phyloP scores from a whole-genome alignment of 2,329 filamentous ascomycete species.

The Alternaria triticina region DNA sequence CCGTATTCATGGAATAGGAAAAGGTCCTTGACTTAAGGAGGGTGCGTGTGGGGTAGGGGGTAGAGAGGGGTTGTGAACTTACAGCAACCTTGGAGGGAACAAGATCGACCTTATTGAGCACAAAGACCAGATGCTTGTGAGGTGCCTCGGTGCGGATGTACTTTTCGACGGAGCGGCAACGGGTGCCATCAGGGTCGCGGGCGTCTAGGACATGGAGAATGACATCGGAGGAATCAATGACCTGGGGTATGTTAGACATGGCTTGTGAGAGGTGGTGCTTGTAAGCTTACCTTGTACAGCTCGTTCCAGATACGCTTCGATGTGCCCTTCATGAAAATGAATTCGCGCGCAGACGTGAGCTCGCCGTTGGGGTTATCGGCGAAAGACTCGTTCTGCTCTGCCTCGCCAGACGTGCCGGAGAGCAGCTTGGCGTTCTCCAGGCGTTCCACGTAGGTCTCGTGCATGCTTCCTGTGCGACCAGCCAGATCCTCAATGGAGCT shows the following conservation, averaged over 20 bases:
- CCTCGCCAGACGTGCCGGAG: constrained; percentile 70
- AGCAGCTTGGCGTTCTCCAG: constrained; percentile 79
- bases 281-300: constrained; percentile 75
- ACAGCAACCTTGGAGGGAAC: constrained; percentile 93
- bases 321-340: constrained; percentile 93
- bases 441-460: constrained; percentile 81
- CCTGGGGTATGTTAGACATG: not conserved
- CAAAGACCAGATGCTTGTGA: constrained; percentile 92
- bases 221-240: constrained; percentile 91
- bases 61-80: constrained; percentile 61
- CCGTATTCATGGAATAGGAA: constrained; percentile 73
- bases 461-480: constrained; percentile 77
- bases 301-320: constrained; percentile 88
- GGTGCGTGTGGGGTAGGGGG: constrained; percentile 52
- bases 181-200: constrained; percentile 66
- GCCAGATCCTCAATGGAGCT: constrained; percentile 83
- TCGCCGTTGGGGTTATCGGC: constrained; percentile 47
- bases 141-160: constrained; percentile 92
- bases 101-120: constrained; percentile 90
- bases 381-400: constrained; percentile 53
- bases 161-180: constrained; percentile 89
- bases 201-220: constrained; percentile 68
- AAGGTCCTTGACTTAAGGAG: constrained; percentile 91
- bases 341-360: constrained; percentile 58
- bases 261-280: not conserved